Base-by-base conservation (phyloP, 306 rosid genomes). In the Fragaria nilgerrensis region DNA sequence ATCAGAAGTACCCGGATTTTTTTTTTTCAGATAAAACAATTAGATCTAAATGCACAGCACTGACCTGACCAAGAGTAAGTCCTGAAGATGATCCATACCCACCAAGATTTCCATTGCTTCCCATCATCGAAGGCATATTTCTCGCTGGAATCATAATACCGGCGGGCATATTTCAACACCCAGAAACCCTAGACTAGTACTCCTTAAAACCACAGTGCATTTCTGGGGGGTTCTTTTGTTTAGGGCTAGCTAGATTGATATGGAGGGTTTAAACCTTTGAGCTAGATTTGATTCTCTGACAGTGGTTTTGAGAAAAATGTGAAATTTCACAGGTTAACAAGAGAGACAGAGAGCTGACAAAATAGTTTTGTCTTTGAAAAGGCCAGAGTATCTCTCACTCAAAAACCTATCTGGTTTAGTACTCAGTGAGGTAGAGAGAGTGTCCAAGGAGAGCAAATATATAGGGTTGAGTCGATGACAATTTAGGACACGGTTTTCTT, bases 31-130 rank as follows among this genome's bases (percentile, higher is more conserved):
- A 52, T 10, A 53, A 44, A 34, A 66, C 11, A 17, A 16, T n/a
- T 29, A 66, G 65, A 27, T 61, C 20, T 58, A 47, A 47, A 41
- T 23, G 50, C n/a, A 23, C 0, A 61, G 70, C 67, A 83, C 93
- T 79, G 80, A 95, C 97, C 97, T 92, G 93, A 68, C 84, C 81
- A 78, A 94, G 95, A 77, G 82, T 75, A 59, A 94, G 88, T 17
- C 78, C 81, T 12, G 95, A 89, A 43, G 93, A 81, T 37, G 97
- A 89, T 74, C 92, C 90, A 77, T 88, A 92, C 11, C 81, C 89
- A 49, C 78, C 81, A 69, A 83, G 79, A 80, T 72, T 83, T 56
- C 80, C 87, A 70, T 86, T 90, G 70, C 84, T 81, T 80, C 86
- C 78, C 22, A 87, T 79, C 82, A 88, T 61, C 17, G 86, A 86